These are phyloP conservation scores for Hymenoscyphus repandus DNA, from an alignment of 2,329 filamentous ascomycete genomes.

Conservation along the genomic window DNA sequence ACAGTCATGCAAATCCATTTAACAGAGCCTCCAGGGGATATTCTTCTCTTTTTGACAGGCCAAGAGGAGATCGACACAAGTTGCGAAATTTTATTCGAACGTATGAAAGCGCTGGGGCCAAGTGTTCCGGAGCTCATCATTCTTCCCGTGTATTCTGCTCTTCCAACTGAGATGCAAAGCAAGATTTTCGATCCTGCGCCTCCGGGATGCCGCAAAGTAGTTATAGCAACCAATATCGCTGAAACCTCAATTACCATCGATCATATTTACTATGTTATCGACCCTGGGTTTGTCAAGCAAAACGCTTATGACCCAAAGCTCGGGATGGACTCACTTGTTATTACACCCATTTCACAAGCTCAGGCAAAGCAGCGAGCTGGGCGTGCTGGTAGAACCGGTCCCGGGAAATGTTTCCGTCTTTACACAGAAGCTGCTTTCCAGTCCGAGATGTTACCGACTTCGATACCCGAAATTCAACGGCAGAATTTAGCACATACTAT, in stretches of 20 bases:
- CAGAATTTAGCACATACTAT: conserved; percentile 92
- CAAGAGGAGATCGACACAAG: conserved; percentile 97
- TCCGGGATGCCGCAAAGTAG: conserved; percentile 80
- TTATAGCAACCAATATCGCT: conserved; percentile 97
- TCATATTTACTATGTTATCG: conserved; percentile 94
- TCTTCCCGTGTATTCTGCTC: conserved; percentile 89
- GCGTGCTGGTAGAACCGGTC: conserved; percentile 87
- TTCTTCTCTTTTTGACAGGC: conserved; percentile 92
- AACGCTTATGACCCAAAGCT: conserved; percentile 96
- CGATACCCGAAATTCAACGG: conserved; percentile 92
- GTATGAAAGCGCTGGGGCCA: conserved; percentile 92
- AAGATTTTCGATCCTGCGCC: conserved; percentile 92
- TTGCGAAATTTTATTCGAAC: conserved; percentile 86
- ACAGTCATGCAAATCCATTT: conserved; percentile 98
- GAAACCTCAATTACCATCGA: conserved; percentile 98
- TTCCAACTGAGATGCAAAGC: conserved; percentile 91
- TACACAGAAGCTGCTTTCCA: conserved; percentile 96
- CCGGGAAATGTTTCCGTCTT: conserved; percentile 90
- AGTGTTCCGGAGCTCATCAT: conserved; percentile 89
- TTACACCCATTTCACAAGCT: conserved; percentile 94
- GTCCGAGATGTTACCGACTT: conserved; percentile 93
- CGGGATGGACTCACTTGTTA: conserved; percentile 93
- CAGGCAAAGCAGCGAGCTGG: conserved; percentile 93
- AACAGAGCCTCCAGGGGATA: conserved; percentile 86
- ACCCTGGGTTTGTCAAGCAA: conserved; percentile 96